Conservation (phyloP, 2,329 filamentous ascomycete genomes). For the Trichoderma sp. region DNA sequence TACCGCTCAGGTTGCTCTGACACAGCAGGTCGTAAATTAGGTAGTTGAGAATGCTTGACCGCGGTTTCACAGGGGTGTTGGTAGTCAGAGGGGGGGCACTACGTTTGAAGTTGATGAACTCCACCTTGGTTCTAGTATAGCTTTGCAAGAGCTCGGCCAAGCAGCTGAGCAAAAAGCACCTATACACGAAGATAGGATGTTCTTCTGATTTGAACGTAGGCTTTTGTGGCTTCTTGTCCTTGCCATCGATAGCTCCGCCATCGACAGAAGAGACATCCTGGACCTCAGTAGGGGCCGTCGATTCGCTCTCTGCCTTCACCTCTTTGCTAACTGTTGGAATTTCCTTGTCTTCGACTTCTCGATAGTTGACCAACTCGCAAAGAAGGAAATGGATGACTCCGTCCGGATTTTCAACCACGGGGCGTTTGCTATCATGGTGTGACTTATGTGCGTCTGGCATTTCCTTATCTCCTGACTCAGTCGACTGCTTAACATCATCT, state of each 20-base stretch:
- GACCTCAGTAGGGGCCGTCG: constrained; percentile 25
- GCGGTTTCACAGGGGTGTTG: constrained; percentile 88
- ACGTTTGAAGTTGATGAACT: constrained; percentile 98
- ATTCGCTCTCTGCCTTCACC: constrained; percentile 35
- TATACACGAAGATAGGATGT: constrained; percentile 93
- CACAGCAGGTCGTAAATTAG: constrained; percentile 76
- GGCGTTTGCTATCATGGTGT: constrained; percentile 68
- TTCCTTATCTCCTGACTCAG: constrained; percentile 58
- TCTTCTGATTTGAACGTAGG: constrained; percentile 83
- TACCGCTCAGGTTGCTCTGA: constrained; percentile 59
- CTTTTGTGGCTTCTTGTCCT: constrained; percentile 66
- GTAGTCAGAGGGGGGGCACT: constrained; percentile 81
- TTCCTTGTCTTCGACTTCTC: constrained; percentile 87
- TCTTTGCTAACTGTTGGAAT: constrained; percentile 45
- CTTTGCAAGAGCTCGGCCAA: constrained; percentile 85
- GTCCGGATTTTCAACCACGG: constrained; percentile 86
- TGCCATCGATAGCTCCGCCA: constrained; percentile 37
- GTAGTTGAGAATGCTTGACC: constrained; percentile 91
- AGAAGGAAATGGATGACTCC: constrained; percentile 94
- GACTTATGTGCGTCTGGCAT: constrained; percentile 65
- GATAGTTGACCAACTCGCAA: constrained; percentile 86
- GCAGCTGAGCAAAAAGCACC: constrained; percentile 91
- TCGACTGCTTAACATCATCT: constrained; percentile 58
- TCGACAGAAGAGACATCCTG: constrained; percentile 34
- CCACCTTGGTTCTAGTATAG: constrained; percentile 93